Evolutionary conservation across 768 basidiomycete genomes (phyloP).

Genomic region (Lentinula raphanica): DNA sequence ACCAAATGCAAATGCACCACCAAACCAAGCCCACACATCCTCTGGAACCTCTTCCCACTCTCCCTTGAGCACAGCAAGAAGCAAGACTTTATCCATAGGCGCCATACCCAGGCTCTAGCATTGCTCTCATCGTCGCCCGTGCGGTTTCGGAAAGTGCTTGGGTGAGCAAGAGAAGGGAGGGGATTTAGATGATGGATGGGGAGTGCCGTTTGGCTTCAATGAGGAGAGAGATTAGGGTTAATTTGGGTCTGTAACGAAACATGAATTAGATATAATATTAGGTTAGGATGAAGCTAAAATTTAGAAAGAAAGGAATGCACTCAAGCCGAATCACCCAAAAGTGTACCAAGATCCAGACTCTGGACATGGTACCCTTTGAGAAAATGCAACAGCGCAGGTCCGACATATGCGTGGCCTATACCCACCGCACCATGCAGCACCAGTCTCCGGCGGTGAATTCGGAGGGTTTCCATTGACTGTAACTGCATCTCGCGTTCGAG

Average conservation of each 20-base stretch:
- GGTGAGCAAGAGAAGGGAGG: slow-evolving; percentile 70
- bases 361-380: slow-evolving; percentile 96
- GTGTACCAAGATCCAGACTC: slow-evolving; percentile 82
- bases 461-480: slow-evolving; percentile 86
- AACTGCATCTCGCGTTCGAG: slow-evolving; percentile 85
- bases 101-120: slow-evolving; percentile 90
- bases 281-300: no score
- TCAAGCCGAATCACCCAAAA: slow-evolving; percentile 85
- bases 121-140: slow-evolving; percentile 77
- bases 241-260: slow-evolving; percentile 95
- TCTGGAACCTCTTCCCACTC: no score
- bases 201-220: slow-evolving; percentile 96
- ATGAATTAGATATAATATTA: no score
- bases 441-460: slow-evolving; percentile 86
- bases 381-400: slow-evolving; percentile 87
- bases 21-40: slow-evolving; percentile 93
- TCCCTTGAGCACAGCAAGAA: slow-evolving; percentile 90
- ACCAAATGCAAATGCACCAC: no score
- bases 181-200: slow-evolving; percentile 93
- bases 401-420: slow-evolving; percentile 90
- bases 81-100: slow-evolving; percentile 89
- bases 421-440: slow-evolving; percentile 75
- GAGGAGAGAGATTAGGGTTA: slow-evolving; percentile 91
- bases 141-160: slow-evolving; percentile 83
- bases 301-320: no score